These are phyloP conservation scores for Magnolia sinica DNA, from an alignment of 164 flowering plant genomes.

Conservation along the genomic window DNA sequence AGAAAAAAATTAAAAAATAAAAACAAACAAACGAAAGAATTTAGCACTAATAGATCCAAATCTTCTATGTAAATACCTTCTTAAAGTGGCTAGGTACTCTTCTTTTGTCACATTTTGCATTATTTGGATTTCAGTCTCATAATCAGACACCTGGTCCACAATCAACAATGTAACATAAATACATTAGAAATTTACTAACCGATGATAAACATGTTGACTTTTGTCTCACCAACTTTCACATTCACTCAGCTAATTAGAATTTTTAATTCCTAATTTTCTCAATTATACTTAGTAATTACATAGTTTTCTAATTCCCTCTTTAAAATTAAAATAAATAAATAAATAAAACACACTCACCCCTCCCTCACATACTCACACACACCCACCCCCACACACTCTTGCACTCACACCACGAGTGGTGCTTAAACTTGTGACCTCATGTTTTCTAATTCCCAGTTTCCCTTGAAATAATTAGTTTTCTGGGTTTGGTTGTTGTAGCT, in stretches of 20 bases:
- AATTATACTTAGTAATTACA: too few relatives aligned
- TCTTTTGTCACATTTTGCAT: constrained; percentile 49
- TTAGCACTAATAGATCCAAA: neutral
- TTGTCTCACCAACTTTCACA: neutral
- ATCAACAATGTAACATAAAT: neutral
- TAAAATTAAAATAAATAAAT: too few relatives aligned
- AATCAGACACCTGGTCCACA: constrained; percentile 37
- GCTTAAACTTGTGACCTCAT: neutral
- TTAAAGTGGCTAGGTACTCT: constrained; percentile 54
- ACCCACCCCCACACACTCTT: too few relatives aligned
- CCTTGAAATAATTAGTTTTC: too few relatives aligned
- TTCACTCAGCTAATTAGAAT: neutral
- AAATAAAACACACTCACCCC: too few relatives aligned
- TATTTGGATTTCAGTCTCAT: constrained; percentile 45
- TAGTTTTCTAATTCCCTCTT: neutral
- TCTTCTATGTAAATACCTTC: constrained; percentile 34
- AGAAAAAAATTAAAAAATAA: too few relatives aligned
- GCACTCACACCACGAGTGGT: too few relatives aligned
- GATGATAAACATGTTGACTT: neutral
- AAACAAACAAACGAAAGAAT: too few relatives aligned
- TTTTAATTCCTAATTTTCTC: too few relatives aligned
- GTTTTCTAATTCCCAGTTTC: neutral
- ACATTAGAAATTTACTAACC: neutral
- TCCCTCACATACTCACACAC: too few relatives aligned
- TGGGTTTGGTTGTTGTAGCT: too few relatives aligned